Base-by-base conservation (phyloP, 2,329 filamentous ascomycete genomes). In the Penicillium corylophilum region DNA sequence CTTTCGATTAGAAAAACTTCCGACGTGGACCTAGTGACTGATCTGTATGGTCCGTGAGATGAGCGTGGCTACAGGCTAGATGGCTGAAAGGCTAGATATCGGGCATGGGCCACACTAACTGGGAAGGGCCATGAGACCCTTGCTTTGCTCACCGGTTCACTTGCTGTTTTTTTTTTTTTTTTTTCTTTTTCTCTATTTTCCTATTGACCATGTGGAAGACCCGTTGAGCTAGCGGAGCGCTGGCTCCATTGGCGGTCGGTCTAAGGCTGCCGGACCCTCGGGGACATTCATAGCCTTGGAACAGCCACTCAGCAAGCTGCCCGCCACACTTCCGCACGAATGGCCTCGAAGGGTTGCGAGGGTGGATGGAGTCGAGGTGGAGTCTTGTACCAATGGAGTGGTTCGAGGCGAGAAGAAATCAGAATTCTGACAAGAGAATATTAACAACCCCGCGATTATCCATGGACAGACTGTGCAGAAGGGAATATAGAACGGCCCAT, bases 261-360 rank as follows among this genome's bases (percentile, higher is more conserved):
- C 50, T 56, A 55, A 62, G 57, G 59, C 62, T 56, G 61, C 63
- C 59, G 62, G 64, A 62, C 63, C 62, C 59, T 59, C 56, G 59
- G 55, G 46, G 44, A 39, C 57, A 57, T 60, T 55, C 39, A 44
- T 48, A 50, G 52, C 44, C 18, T 38, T 1, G 16, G 35, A 38
- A 12, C 53, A 62, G 59, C 61, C 63, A 64, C 60, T 65, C 60
- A 66, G 65, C 57, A 48, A 33, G 49, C 61, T 65, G 61, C 59
- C 64, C 59, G 61, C 63, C 60, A 65, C 60, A 55, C 46, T 53
- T 49, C 52, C 51, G 42, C 43, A 36, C 38, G 35, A 53, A 51
- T 57, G 48, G 40, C 22, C 5, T 53, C 44, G 49, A 46, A 48
- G 44, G 50, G 47, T 50, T 51, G 43, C 35, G 47, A 39, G 38